phyloP scores from a whole-genome alignment of 2,329 filamentous ascomycete genomes.

The Metarhizium rileyi region DNA sequence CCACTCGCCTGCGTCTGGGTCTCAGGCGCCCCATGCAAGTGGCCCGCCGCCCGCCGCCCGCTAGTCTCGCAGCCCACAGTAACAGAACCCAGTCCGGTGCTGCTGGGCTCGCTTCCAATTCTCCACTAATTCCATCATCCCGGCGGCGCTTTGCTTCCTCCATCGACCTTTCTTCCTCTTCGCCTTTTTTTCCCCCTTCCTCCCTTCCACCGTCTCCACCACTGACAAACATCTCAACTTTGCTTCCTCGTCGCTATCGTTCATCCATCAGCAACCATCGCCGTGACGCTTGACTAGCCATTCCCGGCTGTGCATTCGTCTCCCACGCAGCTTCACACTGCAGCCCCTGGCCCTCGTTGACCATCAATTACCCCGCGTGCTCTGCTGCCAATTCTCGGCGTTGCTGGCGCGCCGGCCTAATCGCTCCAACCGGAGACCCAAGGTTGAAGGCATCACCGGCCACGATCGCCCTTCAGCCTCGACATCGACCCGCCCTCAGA shows the following conservation, averaged over 20 bases:
- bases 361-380: not conserved
- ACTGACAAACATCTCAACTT: slow-evolving; percentile 9
- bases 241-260: slow-evolving; percentile 9
- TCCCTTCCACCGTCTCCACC: slow-evolving; percentile 17
- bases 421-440: not conserved
- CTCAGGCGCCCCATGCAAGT: slow-evolving; percentile 3
- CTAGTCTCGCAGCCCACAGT: slow-evolving; percentile 1
- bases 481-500: not conserved
- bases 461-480: not conserved
- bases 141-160: slow-evolving; percentile 12
- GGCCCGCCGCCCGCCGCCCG: slow-evolving; percentile 1
- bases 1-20: slow-evolving; percentile 8
- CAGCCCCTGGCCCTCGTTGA: not conserved
- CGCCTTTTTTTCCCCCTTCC: slow-evolving; percentile 16
- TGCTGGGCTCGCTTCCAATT: slow-evolving; percentile 11
- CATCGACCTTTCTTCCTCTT: slow-evolving; percentile 15
- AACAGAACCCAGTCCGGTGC: slow-evolving; percentile 2
- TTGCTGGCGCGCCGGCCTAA: not conserved
- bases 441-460: not conserved
- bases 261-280: slow-evolving; percentile 6
- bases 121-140: slow-evolving; percentile 16
- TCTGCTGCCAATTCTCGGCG: not conserved
- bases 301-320: not conserved
- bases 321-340: not conserved
- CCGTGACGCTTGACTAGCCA: not conserved